Percentiles rank a stretch among this genome's conserved stretches.
These are phyloP conservation scores for Alopecurus myosuroides DNA, from an alignment of 176 grass and related monocot species.

Conservation along the genomic window DNA sequence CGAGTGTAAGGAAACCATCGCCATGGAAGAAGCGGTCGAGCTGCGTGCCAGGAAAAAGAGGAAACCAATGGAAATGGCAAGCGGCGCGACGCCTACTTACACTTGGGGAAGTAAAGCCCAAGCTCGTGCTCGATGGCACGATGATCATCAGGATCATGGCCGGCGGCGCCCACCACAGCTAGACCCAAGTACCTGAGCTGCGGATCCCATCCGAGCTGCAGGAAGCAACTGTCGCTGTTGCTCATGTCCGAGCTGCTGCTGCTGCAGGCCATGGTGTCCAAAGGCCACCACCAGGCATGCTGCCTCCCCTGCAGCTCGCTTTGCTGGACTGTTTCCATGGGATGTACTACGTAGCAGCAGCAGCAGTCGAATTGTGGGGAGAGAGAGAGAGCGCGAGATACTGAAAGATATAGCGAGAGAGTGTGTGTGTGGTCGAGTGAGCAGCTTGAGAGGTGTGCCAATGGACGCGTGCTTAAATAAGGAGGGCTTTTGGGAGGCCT, in stretches of 20 bases:
- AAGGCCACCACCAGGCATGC: constrained; percentile 32
- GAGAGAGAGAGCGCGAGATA: neutral
- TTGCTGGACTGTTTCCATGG: constrained; percentile 30
- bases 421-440: neutral
- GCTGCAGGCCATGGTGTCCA: constrained; percentile 42
- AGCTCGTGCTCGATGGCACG: neutral
- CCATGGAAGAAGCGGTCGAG: neutral
- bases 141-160: neutral
- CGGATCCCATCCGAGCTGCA: constrained; percentile 33
- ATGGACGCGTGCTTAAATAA: constrained; percentile 53
- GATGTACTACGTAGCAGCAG: neutral
- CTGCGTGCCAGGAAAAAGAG: neutral
- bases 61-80: neutral
- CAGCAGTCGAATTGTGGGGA: constrained; percentile 10
- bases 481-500: constrained; percentile 48
- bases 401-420: neutral
- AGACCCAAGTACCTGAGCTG: constrained; percentile 31
- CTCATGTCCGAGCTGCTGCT: constrained; percentile 8
- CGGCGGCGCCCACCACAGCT: constrained; percentile 3
- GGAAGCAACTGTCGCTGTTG: constrained; percentile 13
- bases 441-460: constrained; percentile 4
- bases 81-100: constrained; percentile 4
- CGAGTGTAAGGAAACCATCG: neutral
- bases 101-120: constrained; percentile 32
- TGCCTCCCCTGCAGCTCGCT: constrained; percentile 28